Conservation (phyloP, 495 filamentous ascomycete genomes). For the Parathielavia hyrcaniae region DNA sequence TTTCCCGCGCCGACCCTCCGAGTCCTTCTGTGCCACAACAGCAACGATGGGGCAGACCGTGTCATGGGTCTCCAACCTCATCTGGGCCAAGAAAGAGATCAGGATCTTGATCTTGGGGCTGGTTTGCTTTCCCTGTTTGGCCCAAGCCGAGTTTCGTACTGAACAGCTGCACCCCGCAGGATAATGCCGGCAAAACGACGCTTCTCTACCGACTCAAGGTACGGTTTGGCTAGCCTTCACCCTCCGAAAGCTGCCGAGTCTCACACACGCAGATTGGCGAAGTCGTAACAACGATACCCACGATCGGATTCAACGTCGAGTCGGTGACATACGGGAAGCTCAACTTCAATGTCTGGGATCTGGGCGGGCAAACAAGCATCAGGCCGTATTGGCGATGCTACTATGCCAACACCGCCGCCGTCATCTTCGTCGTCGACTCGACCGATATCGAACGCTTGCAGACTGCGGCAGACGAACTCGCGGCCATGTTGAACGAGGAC, state of each 20-base stretch:
- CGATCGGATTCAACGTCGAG: slow-evolving; percentile 98
- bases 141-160: slow-evolving; percentile 14
- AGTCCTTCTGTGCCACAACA: slow-evolving; percentile 11
- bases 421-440: slow-evolving; percentile 96
- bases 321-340: slow-evolving; percentile 95
- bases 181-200: slow-evolving; percentile 98
- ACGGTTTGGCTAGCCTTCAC: slow-evolving; percentile 18
- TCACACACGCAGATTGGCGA: slow-evolving; percentile 71
- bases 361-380: slow-evolving; percentile 94
- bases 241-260: not conserved
- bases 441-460: slow-evolving; percentile 93
- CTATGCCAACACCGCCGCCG: slow-evolving; percentile 98
- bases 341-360: slow-evolving; percentile 98
- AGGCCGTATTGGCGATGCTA: slow-evolving; percentile 99
- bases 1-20: slow-evolving; percentile 1
- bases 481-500: slow-evolving; percentile 94
- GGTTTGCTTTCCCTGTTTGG: slow-evolving; percentile 47
- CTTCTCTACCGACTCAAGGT: slow-evolving; percentile 95
- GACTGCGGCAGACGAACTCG: slow-evolving; percentile 85
- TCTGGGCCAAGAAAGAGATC: slow-evolving; percentile 96
- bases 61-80: slow-evolving; percentile 64
- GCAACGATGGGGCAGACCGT: slow-evolving; percentile 71
- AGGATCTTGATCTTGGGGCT: slow-evolving; percentile 92
- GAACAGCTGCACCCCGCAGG: slow-evolving; percentile 48
- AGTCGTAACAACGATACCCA: slow-evolving; percentile 97